Evolutionary conservation across 2,329 filamentous ascomycete genomes (phyloP).

Genomic region (Fusarium sp.): DNA sequence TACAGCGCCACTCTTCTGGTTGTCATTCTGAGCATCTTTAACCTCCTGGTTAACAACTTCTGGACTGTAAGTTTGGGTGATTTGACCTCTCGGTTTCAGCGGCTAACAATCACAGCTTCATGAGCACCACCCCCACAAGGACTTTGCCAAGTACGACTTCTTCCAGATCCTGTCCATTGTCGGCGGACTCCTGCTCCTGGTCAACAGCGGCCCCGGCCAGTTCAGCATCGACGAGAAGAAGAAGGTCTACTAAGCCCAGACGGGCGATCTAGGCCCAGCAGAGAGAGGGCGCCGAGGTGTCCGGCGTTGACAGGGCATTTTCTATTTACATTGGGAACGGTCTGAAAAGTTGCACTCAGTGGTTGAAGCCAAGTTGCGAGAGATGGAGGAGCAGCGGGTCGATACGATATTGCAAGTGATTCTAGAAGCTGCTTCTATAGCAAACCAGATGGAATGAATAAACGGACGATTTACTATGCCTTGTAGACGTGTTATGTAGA

Average conservation of each 20-base stretch:
- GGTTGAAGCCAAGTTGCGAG: conserved; percentile 6
- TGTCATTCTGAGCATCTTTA: conserved; percentile 95
- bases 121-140: conserved; percentile 98
- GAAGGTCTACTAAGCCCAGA: conserved; percentile 86
- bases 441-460: conserved; percentile 37
- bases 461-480: conserved; percentile 23
- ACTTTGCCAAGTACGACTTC: conserved; percentile 99
- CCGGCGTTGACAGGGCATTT: conserved; percentile 39
- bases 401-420: conserved; percentile 19
- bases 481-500: neutral
- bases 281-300: conserved; percentile 30
- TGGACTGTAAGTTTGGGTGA: conserved; percentile 83
- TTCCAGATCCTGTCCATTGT: conserved; percentile 99
- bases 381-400: conserved; percentile 20
- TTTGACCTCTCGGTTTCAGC: neutral
- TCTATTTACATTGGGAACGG: conserved; percentile 36
- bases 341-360: conserved; percentile 23
- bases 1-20: conserved; percentile 97
- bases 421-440: conserved; percentile 32
- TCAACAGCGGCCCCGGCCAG: conserved; percentile 98
- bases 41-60: conserved; percentile 98
- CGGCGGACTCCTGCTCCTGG: conserved; percentile 92
- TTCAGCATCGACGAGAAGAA: conserved; percentile 99
- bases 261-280: conserved; percentile 13
- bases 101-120: conserved; percentile 74